phyloP scores from a whole-genome alignment of 2,329 filamentous ascomycete species.

The Cladobotryum protrusum region DNA sequence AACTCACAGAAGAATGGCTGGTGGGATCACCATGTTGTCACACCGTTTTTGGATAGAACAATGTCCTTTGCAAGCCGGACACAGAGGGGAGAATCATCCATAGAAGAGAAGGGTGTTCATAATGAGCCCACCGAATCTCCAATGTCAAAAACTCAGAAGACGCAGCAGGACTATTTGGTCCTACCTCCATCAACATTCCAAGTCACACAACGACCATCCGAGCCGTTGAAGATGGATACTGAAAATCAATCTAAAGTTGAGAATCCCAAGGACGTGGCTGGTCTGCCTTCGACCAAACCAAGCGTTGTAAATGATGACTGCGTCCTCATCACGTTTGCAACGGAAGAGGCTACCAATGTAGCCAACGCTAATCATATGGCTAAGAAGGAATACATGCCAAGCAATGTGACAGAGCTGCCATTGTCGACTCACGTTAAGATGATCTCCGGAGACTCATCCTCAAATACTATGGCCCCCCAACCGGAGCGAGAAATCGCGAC shows the following conservation, averaged over 20 bases:
- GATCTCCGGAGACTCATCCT: too few relatives aligned
- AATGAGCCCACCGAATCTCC: too few relatives aligned
- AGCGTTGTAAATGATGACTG: background rate
- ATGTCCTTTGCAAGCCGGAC: conserved; percentile 38
- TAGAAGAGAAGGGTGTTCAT: conserved; percentile 11
- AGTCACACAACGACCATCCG: too few relatives aligned
- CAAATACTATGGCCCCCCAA: background rate
- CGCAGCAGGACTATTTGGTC: too few relatives aligned
- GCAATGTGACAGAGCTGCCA: conserved; percentile 11
- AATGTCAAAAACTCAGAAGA: too few relatives aligned
- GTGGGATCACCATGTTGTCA: conserved; percentile 72
- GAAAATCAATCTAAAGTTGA: too few relatives aligned
- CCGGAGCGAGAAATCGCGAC: background rate
- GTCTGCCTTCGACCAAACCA: too few relatives aligned
- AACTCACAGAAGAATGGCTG: conserved; percentile 59
- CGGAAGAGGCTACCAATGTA: background rate
- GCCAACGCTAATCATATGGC: background rate
- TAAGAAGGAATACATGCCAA: conserved; percentile 5
- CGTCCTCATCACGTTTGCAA: conserved; percentile 9
- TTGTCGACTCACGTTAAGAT: background rate
- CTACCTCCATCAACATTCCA: too few relatives aligned
- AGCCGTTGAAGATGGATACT: too few relatives aligned
- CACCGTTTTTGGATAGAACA: conserved; percentile 53
- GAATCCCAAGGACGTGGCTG: too few relatives aligned
- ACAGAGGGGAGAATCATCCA: conserved; percentile 26